A percentile compares a stretch with the other conserved stretches of the same genome.
phyloP scores from a whole-genome alignment of 2,329 filamentous ascomycete species.

The Pseudogymnoascus verrucosus region DNA sequence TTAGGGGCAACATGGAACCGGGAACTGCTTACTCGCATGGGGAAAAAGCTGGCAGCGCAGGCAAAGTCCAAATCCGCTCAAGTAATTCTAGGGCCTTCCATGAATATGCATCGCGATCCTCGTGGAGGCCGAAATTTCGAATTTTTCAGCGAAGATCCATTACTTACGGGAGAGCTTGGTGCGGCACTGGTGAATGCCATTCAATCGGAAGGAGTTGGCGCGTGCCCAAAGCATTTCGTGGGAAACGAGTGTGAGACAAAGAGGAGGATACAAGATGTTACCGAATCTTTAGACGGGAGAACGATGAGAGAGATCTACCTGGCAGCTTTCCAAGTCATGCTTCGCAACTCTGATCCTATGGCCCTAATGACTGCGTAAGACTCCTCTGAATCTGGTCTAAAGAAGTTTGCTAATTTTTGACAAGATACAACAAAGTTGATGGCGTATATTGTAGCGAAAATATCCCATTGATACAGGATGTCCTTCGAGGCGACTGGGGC shows the following conservation, averaged over 20 bases:
- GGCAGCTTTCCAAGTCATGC: slow-evolving; percentile 24
- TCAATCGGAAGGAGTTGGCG: slow-evolving; percentile 25
- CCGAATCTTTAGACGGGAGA: slow-evolving; percentile 22
- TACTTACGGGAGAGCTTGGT: slow-evolving; percentile 26
- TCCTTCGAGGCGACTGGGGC: slow-evolving; percentile 27
- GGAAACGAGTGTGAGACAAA: slow-evolving; percentile 27
- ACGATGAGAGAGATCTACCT: slow-evolving; percentile 23
- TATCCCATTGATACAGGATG: slow-evolving; percentile 21
- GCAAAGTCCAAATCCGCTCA: slow-evolving; percentile 21
- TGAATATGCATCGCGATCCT: slow-evolving; percentile 17
- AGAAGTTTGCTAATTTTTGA: neutral
- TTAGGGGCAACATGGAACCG: slow-evolving; percentile 26
- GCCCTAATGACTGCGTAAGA: slow-evolving; percentile 23
- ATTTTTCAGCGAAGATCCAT: slow-evolving; percentile 25
- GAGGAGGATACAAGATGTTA: slow-evolving; percentile 22
- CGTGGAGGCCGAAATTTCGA: slow-evolving; percentile 26
- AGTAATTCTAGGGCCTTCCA: slow-evolving; percentile 15
- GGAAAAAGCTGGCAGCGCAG: slow-evolving; percentile 23
- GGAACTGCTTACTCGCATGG: slow-evolving; percentile 21
- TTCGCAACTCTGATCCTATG: slow-evolving; percentile 19
- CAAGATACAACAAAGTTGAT: slow-evolving; percentile 27
- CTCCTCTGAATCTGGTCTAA: neutral
- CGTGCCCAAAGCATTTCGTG: slow-evolving; percentile 27
- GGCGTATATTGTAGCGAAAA: slow-evolving; percentile 25
- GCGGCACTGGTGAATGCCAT: slow-evolving; percentile 18